phyloP scores from a whole-genome alignment of 225 moss, liverwort and hornwort species.

The Marchantia polymorpha region DNA sequence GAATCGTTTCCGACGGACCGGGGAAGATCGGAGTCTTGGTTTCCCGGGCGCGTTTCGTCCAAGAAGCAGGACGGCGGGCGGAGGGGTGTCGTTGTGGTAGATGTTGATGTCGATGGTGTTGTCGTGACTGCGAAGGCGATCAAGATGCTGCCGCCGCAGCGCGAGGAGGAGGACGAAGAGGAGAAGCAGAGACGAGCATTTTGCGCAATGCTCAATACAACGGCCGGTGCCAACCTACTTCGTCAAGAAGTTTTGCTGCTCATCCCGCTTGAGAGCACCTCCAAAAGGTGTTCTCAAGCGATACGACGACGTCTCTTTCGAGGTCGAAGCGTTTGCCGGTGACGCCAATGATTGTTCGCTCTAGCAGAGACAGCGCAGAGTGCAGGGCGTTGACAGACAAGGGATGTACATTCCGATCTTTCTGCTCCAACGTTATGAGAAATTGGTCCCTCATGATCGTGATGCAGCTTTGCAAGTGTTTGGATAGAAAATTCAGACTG shows the following conservation, averaged over 20 bases:
- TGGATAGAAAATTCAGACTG: neutral
- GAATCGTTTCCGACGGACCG: no score
- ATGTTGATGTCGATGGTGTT: neutral
- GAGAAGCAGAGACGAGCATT: slow-evolving; percentile 41
- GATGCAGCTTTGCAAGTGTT: neutral
- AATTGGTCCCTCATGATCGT: neutral
- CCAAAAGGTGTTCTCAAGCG: slow-evolving; percentile 16
- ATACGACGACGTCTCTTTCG: slow-evolving; percentile 10
- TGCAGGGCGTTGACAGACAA: neutral
- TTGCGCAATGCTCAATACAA: slow-evolving; percentile 45
- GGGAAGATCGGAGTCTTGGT: no score
- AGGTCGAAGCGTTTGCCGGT: slow-evolving; percentile 10
- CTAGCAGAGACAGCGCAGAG: no score
- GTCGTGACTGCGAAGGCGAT: slow-evolving; percentile 42
- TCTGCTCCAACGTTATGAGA: neutral
- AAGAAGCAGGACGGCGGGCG: neutral
- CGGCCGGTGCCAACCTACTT: slow-evolving; percentile 34
- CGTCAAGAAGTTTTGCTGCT: slow-evolving; percentile 23
- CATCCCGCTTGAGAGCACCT: slow-evolving; percentile 7
- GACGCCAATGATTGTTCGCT: neutral
- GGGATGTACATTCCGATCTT: neutral
- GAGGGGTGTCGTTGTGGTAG: neutral
- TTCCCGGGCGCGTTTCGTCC: neutral
- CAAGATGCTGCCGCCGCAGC: slow-evolving; percentile 42
- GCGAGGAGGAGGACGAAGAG: slow-evolving; percentile 52